A percentile compares a stretch with the other conserved stretches of the same genome.
Conservation (phyloP, 768 basidiomycete species). For the Kwoniella sp. region DNA sequence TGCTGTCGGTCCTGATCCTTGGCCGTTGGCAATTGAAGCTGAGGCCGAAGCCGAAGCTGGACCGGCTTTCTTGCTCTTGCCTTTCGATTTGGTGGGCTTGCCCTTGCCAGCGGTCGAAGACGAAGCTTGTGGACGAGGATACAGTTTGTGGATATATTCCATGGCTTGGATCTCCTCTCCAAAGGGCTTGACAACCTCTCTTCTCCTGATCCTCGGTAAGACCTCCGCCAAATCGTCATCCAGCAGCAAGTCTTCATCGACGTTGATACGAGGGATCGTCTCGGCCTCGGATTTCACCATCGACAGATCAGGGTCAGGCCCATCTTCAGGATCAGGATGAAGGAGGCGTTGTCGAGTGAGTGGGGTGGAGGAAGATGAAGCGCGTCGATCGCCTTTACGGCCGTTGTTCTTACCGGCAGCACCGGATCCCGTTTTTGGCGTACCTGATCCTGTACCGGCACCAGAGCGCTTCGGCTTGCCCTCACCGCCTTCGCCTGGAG, state of each 20-base stretch:
- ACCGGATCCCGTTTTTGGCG: conserved; percentile 11
- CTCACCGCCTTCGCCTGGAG: neutral
- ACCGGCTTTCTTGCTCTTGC: neutral
- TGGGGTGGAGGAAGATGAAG: conserved; percentile 4
- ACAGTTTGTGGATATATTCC: conserved; percentile 7
- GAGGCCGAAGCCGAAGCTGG: neutral
- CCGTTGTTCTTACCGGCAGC: neutral
- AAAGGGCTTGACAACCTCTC: neutral
- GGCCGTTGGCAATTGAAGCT: neutral
- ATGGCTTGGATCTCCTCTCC: conserved; percentile 21
- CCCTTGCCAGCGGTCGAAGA: neutral
- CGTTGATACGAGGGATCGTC: neutral
- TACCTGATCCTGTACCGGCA: neutral
- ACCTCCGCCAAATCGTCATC: conserved; percentile 27
- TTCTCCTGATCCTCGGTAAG: conserved; percentile 11
- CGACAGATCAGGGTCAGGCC: neutral
- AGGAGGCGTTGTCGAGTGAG: neutral
- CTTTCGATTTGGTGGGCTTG: conserved; percentile 21
- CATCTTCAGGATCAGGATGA: neutral
- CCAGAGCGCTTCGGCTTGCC: neutral
- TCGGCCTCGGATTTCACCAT: neutral
- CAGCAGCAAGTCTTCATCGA: conserved; percentile 21
- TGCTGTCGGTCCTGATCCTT: conserved; percentile 3
- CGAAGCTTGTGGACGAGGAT: conserved; percentile 8
- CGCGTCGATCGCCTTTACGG: conserved; percentile 2